phyloP scores from a whole-genome alignment of 495 filamentous ascomycete species.

The Aspergillus heteromorphus region DNA sequence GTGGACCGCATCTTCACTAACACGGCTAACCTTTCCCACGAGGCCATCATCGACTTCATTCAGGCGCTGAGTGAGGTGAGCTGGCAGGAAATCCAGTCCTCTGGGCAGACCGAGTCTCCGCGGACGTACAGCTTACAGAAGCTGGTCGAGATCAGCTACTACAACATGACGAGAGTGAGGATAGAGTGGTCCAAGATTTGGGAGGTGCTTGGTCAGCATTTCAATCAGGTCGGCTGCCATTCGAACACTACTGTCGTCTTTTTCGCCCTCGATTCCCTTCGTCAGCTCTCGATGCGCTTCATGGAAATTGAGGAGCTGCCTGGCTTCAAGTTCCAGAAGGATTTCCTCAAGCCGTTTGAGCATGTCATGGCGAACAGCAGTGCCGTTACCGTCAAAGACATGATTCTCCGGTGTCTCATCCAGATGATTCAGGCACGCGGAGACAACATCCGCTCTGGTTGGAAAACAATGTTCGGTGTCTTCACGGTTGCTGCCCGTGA shows the following conservation, averaged over 20 bases:
- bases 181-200: conserved; percentile 99
- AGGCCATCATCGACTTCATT: conserved; percentile 97
- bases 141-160: conserved; percentile 96
- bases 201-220: conserved; percentile 92
- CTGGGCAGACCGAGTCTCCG: conserved; percentile 88
- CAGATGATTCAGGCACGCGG: conserved; percentile 98
- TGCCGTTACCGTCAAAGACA: conserved; percentile 90
- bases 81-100: conserved; percentile 98
- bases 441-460: conserved; percentile 93
- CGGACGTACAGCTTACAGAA: conserved; percentile 97
- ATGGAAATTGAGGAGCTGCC: conserved; percentile 97
- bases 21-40: conserved; percentile 85
- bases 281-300: conserved; percentile 95
- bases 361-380: conserved; percentile 92
- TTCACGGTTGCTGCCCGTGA: conserved; percentile 94
- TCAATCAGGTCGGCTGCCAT: conserved; percentile 95
- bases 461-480: conserved; percentile 99
- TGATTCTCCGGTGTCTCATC: conserved; percentile 93
- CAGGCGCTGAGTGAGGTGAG: conserved; percentile 90
- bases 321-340: conserved; percentile 99
- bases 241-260: conserved; percentile 93
- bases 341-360: conserved; percentile 97
- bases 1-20: conserved; percentile 96
- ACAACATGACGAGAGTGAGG: conserved; percentile 97
- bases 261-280: conserved; percentile 90